These are phyloP conservation scores for Botrytis deweyae DNA, from an alignment of 2,329 filamentous ascomycete species.

Conservation along the genomic window DNA sequence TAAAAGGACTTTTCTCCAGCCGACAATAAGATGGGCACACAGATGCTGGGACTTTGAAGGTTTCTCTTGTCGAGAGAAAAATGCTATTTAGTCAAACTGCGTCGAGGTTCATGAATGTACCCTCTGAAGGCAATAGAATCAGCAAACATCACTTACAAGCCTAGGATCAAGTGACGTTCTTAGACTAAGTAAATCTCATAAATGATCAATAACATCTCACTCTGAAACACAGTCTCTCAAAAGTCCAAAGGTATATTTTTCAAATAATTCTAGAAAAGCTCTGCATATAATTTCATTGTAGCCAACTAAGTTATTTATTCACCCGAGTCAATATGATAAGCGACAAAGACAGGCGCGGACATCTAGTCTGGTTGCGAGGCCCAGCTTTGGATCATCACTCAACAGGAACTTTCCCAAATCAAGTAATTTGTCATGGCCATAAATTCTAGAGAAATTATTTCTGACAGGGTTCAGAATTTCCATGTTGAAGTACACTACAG, in stretches of 20 bases:
- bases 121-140: not conserved
- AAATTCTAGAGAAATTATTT: not conserved
- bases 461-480: not conserved
- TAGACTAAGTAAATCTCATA: not conserved
- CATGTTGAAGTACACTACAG: not conserved
- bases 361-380: not conserved
- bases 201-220: not conserved
- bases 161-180: not conserved
- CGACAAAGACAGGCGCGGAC: not conserved
- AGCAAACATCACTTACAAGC: not conserved
- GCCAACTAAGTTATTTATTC: not conserved
- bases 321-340: not conserved
- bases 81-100: not conserved
- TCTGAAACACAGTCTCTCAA: not conserved
- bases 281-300: not conserved
- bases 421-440: not conserved
- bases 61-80: not conserved
- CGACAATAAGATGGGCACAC: not conserved
- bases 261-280: not conserved
- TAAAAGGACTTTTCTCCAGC: not conserved
- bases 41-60: not conserved
- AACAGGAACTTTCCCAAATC: not conserved
- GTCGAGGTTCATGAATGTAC: not conserved
- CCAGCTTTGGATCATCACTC: not conserved
- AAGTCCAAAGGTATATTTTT: not conserved